phyloP scores from a whole-genome alignment of 2,329 filamentous ascomycete genomes.

The Fusarium buharicum region DNA sequence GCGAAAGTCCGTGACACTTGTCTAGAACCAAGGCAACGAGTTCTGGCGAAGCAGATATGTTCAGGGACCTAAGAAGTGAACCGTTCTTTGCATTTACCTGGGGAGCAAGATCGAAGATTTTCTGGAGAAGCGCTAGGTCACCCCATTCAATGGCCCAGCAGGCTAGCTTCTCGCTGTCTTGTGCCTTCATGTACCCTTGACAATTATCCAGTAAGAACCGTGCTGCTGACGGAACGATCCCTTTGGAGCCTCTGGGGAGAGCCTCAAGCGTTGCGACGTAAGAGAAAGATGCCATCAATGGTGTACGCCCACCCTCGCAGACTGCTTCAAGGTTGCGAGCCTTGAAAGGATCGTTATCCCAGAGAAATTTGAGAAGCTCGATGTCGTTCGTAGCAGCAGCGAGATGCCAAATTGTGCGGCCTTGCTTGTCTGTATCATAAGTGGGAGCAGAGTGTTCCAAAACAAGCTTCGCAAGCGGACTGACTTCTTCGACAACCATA shows the following conservation, averaged over 20 bases:
- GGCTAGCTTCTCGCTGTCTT: slow-evolving; percentile 15
- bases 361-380: slow-evolving; percentile 47
- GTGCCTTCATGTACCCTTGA: background rate
- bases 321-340: slow-evolving; percentile 42
- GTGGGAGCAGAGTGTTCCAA: slow-evolving; percentile 43
- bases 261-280: slow-evolving; percentile 16
- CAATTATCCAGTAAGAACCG: slow-evolving; percentile 33
- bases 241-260: background rate
- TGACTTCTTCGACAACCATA: slow-evolving; percentile 47
- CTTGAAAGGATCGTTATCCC: slow-evolving; percentile 45
- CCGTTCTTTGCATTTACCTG: slow-evolving; percentile 23
- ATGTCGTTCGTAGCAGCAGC: slow-evolving; percentile 50
- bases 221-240: slow-evolving; percentile 15
- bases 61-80: slow-evolving; percentile 43
- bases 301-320: slow-evolving; percentile 43
- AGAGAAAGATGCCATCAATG: slow-evolving; percentile 48
- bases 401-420: slow-evolving; percentile 54
- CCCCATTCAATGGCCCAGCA: slow-evolving; percentile 47
- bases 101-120: slow-evolving; percentile 22
- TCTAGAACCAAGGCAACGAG: slow-evolving; percentile 43
- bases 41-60: slow-evolving; percentile 37
- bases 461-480: slow-evolving; percentile 45
- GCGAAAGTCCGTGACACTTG: slow-evolving; percentile 26
- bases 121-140: slow-evolving; percentile 33
- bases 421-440: slow-evolving; percentile 45